Evolutionary conservation across 2,329 filamentous ascomycete genomes (phyloP), one percentile per base, ranked within the genome.

Genomic region (Polytolypa hystricis): DNA sequence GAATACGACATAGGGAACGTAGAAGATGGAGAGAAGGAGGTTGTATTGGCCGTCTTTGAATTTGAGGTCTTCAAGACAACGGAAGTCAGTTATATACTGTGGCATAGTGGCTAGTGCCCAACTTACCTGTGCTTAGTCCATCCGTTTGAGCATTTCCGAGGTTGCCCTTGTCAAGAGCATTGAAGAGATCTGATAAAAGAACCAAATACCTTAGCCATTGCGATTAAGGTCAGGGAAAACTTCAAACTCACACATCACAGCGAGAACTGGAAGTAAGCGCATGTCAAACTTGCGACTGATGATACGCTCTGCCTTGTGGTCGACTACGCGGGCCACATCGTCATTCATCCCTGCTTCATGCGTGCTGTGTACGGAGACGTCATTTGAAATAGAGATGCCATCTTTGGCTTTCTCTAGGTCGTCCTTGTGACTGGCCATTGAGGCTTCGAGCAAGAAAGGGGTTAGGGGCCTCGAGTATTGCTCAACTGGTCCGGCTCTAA

Each of bases 1-100:
- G 37, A 77, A 80, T 3, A 85, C 51, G 23, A 84, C 79, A 52
- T 81, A 84, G 0, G 81, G 81, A 5, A 85, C 66, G 56, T 81
- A 86, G 65, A 86, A 86, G 44, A 86, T 76, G 35, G 69, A 71
- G 23, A 84, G 57, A 32, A 84, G 70, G 18, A 76, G 68, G 52
- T 83, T 84, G 60, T 84, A 83, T 52, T 83, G 70, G 43, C 75
- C 69, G 1, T 60, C 55, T 29, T 67, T 67, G 57, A 85, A 77
- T 20, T 71, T 54, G 14, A 84, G 60, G 35, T 62, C 60, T 61
- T 27, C n/a, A n/a, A 20, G 58, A 57, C 46, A 68, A 68, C n/a
- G 7, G 21, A 7, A 25, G n/a, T 25, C 7, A n/a, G n/a, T n/a
- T 25, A n/a, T 25, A 25, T 25, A 25, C n/a, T 25, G n/a, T 25